Conservation (phyloP, 257 asterid species). For the Primulina tabacum region DNA sequence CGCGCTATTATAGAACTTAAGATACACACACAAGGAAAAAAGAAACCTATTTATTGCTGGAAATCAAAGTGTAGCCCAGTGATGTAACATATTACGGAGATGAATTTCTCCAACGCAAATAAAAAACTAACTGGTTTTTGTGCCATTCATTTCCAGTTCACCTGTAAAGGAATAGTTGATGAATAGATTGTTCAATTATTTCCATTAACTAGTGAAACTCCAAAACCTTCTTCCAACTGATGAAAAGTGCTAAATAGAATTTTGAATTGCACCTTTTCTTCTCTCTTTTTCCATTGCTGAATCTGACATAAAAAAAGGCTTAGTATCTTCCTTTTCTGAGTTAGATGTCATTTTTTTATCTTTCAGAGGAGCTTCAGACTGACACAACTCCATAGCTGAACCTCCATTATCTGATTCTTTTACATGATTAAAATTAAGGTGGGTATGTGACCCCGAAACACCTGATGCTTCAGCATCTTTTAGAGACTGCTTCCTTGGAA, state of each 20-base stretch:
- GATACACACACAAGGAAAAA: neutral
- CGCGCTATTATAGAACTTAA: constrained; percentile 10
- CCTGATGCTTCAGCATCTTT: constrained; percentile 38
- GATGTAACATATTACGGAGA: constrained; percentile 1
- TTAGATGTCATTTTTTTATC: constrained; percentile 45
- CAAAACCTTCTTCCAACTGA: constrained; percentile 13
- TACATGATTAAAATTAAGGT: constrained; percentile 46
- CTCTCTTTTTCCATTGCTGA: constrained; percentile 37
- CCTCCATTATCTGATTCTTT: constrained; percentile 55
- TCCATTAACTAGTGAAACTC: neutral
- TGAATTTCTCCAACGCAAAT: neutral
- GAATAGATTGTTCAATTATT: constrained; percentile 11
- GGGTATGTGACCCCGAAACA: constrained; percentile 42
- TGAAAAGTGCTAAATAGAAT: constrained; percentile 15
- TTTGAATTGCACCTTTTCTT: constrained; percentile 40
- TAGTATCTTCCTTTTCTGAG: constrained; percentile 49
- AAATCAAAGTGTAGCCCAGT: constrained; percentile 1
- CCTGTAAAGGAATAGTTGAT: constrained; percentile 10
- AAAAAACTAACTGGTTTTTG: constrained; percentile 3
- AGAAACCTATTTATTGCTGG: neutral
- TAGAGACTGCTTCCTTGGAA: constrained; percentile 36
- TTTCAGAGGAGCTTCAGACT: constrained; percentile 41
- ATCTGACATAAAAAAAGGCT: constrained; percentile 34
- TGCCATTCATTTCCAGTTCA: constrained; percentile 16
- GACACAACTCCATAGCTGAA: constrained; percentile 34